These are phyloP conservation scores for Poa pratensis DNA, from an alignment of 176 grass and related monocot species.

Conservation along the genomic window DNA sequence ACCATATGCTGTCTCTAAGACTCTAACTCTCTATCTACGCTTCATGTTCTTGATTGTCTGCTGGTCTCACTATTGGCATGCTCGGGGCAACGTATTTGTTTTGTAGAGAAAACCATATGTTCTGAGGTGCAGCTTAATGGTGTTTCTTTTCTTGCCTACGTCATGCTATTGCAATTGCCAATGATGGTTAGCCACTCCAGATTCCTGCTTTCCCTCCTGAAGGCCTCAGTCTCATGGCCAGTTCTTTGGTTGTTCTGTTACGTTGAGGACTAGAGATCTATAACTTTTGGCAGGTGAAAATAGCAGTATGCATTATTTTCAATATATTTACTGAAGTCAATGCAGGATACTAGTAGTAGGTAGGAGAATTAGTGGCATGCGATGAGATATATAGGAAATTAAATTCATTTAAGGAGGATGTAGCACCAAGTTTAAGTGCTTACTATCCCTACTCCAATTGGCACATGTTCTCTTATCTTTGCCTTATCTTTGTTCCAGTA, in stretches of 20 bases:
- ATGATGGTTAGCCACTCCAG: not conserved
- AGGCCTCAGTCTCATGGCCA: not conserved
- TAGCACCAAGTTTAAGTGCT: not conserved
- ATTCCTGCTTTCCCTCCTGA: not conserved
- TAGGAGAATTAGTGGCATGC: not conserved
- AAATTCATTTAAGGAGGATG: not conserved
- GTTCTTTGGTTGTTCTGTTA: not conserved
- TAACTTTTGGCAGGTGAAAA: constrained; percentile 12
- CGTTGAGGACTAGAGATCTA: not conserved
- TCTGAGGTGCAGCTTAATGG: not conserved
- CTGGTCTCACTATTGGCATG: not conserved
- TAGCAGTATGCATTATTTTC: not conserved
- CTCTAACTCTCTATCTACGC: not conserved
- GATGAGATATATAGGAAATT: not conserved
- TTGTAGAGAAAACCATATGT: not conserved
- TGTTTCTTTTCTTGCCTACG: not conserved
- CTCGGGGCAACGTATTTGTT: not conserved
- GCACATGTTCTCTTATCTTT: not conserved
- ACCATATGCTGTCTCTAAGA: not conserved
- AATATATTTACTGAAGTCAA: not conserved
- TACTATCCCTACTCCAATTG: not conserved
- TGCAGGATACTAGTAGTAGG: not conserved
- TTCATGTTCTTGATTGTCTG: not conserved
- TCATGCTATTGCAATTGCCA: not conserved
- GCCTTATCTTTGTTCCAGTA: not conserved